Percentiles rank a stretch among this genome's conserved stretches.
Evolutionary conservation across 2,329 filamentous ascomycete genomes (phyloP).

Genomic region (Cucurbitaria berberidis): DNA sequence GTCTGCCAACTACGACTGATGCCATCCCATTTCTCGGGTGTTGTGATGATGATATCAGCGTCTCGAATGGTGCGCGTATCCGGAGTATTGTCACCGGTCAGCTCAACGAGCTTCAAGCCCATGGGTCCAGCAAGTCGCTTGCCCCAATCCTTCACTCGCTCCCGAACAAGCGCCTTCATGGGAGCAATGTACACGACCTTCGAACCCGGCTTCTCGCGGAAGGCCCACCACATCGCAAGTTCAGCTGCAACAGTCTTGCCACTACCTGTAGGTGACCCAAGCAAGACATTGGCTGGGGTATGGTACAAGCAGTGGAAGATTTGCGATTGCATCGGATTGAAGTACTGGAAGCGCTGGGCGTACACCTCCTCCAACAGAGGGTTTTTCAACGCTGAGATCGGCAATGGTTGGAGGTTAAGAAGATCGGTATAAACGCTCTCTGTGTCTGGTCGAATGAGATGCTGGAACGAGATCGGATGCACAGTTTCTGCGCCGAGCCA

Average conservation of each 20-base stretch:
- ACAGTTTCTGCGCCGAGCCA: constrained; percentile 98
- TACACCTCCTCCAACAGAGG: constrained; percentile 87
- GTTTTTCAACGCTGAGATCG: constrained; percentile 86
- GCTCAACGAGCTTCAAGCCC: constrained; percentile 87
- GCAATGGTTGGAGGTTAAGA: constrained; percentile 86
- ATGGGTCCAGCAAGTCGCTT: constrained; percentile 79
- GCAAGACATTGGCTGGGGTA: constrained; percentile 86
- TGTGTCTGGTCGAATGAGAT: constrained; percentile 94
- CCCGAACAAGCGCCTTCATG: constrained; percentile 97
- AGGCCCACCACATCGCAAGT: constrained; percentile 99
- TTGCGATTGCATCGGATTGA: constrained; percentile 99
- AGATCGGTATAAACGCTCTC: constrained; percentile 97
- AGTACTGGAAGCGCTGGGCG: constrained; percentile 86
- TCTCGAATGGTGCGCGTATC: constrained; percentile 95
- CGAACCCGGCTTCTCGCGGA: constrained; percentile 88
- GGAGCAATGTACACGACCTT: constrained; percentile 99
- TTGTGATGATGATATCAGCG: constrained; percentile 97
- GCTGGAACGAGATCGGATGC: constrained; percentile 93
- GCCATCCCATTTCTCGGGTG: constrained; percentile 99
- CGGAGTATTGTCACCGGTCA: constrained; percentile 97
- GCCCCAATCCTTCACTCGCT: constrained; percentile 95
- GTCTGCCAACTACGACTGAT: constrained; percentile 99
- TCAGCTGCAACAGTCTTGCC: constrained; percentile 97
- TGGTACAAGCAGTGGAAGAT: constrained; percentile 97
- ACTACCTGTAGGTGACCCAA: constrained; percentile 95